These are phyloP conservation scores for fission yeast (Schizosaccharomyces pombe) DNA, from an alignment of 805 yeast genomes.

Conservation along the genomic window DNA sequence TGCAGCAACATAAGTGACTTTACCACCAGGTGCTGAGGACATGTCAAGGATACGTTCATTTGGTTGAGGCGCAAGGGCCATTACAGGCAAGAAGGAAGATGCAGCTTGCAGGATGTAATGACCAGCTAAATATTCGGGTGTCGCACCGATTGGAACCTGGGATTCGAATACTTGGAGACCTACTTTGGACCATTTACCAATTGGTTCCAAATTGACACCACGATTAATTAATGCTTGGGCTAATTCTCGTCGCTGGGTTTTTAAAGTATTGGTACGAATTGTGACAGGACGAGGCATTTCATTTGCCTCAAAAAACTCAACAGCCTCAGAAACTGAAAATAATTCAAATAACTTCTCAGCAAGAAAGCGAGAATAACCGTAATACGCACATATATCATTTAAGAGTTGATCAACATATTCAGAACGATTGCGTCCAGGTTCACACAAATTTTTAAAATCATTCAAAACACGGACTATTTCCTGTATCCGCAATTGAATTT, in stretches of 20 bases:
- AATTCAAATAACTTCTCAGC: slow-evolving; percentile 85
- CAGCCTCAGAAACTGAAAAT: slow-evolving; percentile 85
- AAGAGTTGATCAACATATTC: slow-evolving; percentile 61
- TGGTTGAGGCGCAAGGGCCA: slow-evolving; percentile 95
- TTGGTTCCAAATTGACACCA: slow-evolving; percentile 92
- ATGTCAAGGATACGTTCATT: slow-evolving; percentile 86
- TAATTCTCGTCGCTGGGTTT: slow-evolving; percentile 82
- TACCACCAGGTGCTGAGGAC: slow-evolving; percentile 99
- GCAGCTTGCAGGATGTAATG: slow-evolving; percentile 97
- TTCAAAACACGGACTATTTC: slow-evolving; percentile 87
- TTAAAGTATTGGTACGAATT: slow-evolving; percentile 88
- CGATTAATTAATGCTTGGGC: slow-evolving; percentile 87
- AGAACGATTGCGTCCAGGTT: slow-evolving; percentile 65
- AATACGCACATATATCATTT: slow-evolving; percentile 73
- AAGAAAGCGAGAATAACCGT: slow-evolving; percentile 74
- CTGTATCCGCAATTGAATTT: slow-evolving; percentile 77
- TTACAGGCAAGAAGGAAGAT: slow-evolving; percentile 86
- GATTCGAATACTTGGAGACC: slow-evolving; percentile 94
- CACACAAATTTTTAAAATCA: slow-evolving; percentile 59
- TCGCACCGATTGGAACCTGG: slow-evolving; percentile 98
- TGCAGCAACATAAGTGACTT: slow-evolving; percentile 83
- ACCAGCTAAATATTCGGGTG: slow-evolving; percentile 95
- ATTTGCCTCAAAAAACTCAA: slow-evolving; percentile 95
- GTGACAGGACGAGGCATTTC: slow-evolving; percentile 92
- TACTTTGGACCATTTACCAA: slow-evolving; percentile 94